Percentiles rank a stretch among this genome's conserved stretches.
phyloP scores from a whole-genome alignment of 495 filamentous ascomycete species.

The Hamigera avellanea region DNA sequence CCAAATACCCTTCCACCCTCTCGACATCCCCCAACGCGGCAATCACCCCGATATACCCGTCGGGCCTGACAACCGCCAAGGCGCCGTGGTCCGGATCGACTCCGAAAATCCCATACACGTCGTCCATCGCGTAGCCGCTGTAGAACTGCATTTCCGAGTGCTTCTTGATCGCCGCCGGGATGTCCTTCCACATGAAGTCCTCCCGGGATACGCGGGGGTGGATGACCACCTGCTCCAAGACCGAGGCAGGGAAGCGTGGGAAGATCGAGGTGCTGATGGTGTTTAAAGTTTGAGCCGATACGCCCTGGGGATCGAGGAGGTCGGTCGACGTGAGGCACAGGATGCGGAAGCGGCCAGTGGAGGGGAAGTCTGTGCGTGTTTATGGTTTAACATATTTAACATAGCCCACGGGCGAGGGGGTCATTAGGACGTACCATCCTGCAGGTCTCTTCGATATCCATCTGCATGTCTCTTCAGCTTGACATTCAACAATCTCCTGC shows the following conservation, averaged over 20 bases:
- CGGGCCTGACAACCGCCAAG: slow-evolving; percentile 49
- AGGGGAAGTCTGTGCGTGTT: slow-evolving; percentile 20
- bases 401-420: too few relatives aligned
- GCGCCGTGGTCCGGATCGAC: slow-evolving; percentile 48
- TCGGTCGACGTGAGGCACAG: slow-evolving; percentile 27
- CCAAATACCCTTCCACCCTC: slow-evolving; percentile 26
- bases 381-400: background rate
- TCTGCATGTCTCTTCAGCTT: slow-evolving; percentile 33
- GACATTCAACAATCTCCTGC: slow-evolving; percentile 23
- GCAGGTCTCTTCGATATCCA: slow-evolving; percentile 30
- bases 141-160: slow-evolving; percentile 46
- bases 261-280: slow-evolving; percentile 29
- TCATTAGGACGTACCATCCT: slow-evolving; percentile 27
- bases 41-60: slow-evolving; percentile 54
- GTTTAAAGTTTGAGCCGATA: slow-evolving; percentile 18
- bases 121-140: slow-evolving; percentile 56
- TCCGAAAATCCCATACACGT: slow-evolving; percentile 53
- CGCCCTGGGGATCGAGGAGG: slow-evolving; percentile 16
- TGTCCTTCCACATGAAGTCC: slow-evolving; percentile 43
- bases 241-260: slow-evolving; percentile 25
- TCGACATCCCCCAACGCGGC: slow-evolving; percentile 43
- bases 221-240: slow-evolving; percentile 50
- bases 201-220: slow-evolving; percentile 40
- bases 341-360: slow-evolving; percentile 37
- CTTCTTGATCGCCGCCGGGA: slow-evolving; percentile 46